Evolutionary conservation across 2,329 filamentous ascomycete species (phyloP).

Genomic region (Xylariaceae sp.): DNA sequence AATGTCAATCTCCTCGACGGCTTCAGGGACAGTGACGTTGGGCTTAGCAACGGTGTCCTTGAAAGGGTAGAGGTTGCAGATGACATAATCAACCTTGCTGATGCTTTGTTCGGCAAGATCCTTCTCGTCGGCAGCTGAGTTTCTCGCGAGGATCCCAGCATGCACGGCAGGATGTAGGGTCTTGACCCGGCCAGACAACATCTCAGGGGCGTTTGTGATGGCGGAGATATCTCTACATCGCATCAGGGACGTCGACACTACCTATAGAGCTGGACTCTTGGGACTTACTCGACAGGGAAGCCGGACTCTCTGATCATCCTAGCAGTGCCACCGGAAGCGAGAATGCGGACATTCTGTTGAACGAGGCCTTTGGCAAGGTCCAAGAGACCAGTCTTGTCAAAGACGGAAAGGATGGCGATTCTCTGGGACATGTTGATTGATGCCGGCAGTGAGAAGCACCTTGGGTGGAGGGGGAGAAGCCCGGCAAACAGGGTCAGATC

Average conservation of each 20-base stretch:
- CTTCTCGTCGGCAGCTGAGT: slow-evolving; percentile 93
- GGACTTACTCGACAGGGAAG: slow-evolving; percentile 83
- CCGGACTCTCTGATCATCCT: slow-evolving; percentile 96
- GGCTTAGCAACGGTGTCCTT: slow-evolving; percentile 97
- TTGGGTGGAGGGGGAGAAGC: too few species aligned
- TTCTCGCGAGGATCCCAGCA: slow-evolving; percentile 85
- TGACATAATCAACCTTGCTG: slow-evolving; percentile 89
- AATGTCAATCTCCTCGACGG: slow-evolving; percentile 98
- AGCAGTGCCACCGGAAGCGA: slow-evolving; percentile 92
- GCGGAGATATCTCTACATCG: slow-evolving; percentile 80
- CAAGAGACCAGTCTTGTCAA: slow-evolving; percentile 94
- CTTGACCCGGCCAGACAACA: slow-evolving; percentile 78
- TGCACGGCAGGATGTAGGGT: slow-evolving; percentile 93
- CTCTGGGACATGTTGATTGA: slow-evolving; percentile 41
- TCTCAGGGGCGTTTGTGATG: slow-evolving; percentile 95
- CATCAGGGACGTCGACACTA: slow-evolving; percentile 12
- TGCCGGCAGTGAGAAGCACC: too few species aligned
- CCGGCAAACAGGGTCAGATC: too few species aligned
- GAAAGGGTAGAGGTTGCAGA: slow-evolving; percentile 99
- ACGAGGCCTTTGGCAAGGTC: slow-evolving; percentile 88
- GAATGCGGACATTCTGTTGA: slow-evolving; percentile 83
- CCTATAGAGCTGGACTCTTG: too few species aligned
- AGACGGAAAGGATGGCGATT: slow-evolving; percentile 93
- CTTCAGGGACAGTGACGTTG: slow-evolving; percentile 94
- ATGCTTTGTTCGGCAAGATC: slow-evolving; percentile 94